Evolutionary conservation across 2,329 filamentous ascomycete species (phyloP).

Genomic region (Colletotrichum horii): DNA sequence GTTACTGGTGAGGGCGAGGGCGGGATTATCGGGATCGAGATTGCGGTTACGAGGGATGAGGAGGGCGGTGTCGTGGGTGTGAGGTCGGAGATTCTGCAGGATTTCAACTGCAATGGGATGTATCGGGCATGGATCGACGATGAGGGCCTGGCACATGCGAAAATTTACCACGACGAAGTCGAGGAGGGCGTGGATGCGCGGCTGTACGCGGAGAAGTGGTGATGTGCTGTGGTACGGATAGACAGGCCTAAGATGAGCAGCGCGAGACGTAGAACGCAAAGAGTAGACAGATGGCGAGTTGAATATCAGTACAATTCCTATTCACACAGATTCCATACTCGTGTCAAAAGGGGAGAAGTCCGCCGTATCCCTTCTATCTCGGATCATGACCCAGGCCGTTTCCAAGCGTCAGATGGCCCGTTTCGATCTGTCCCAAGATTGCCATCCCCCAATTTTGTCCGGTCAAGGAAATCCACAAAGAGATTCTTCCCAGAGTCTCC

Average conservation of each 20-base stretch:
- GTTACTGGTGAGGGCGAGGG: conserved; percentile 80
- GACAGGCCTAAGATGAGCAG: not conserved
- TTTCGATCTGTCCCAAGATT: not conserved
- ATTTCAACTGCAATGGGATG: conserved; percentile 89
- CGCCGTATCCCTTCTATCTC: not conserved
- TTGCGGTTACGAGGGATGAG: conserved; percentile 50
- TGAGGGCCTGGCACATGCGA: conserved; percentile 59
- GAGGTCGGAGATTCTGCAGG: conserved; percentile 66
- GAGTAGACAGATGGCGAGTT: not conserved
- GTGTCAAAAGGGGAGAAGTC: not conserved
- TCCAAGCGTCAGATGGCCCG: not conserved
- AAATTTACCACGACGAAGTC: conserved; percentile 53
- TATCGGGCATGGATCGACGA: conserved; percentile 79
- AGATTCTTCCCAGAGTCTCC: not conserved
- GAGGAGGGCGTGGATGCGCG: conserved; percentile 15
- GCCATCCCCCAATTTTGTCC: not conserved
- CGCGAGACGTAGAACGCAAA: not conserved
- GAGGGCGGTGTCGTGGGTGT: conserved; percentile 46
- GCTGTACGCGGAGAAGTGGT: conserved; percentile 3
- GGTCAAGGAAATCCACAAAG: not conserved
- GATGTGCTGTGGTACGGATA: fast-evolving
- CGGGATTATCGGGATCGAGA: conserved; percentile 83
- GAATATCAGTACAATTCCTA: conserved; percentile 20
- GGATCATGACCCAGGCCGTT: not conserved
- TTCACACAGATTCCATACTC: conserved; percentile 5